Base-by-base conservation (phyloP, 768 basidiomycete genomes). In the Psilocybe sp. region DNA sequence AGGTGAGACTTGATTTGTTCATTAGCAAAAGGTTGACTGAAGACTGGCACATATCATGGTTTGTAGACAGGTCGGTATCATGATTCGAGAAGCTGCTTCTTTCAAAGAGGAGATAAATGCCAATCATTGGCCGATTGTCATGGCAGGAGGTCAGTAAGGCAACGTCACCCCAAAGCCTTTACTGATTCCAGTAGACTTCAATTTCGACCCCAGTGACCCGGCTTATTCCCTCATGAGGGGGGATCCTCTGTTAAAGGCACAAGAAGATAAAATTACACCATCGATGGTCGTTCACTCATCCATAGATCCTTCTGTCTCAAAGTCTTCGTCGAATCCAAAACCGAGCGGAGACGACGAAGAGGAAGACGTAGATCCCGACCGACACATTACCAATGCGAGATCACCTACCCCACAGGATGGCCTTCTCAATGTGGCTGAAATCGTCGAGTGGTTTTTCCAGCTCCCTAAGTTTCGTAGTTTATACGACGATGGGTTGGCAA, bases 191-290 rank as follows among this genome's bases (percentile, higher is more conserved):
- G 6, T 47, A 95, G 95, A 98, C 66, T 93, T 97, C 70, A 98
- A 98, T 65, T 90, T 91, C 47, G 67, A 82, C 12, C 96, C 96
- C 0, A 77, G 76, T 53, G 93, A 95, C 61, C 74, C 90, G 4
- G 81, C 82, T 0, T 98, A 98, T 65, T 80, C 89, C 12, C 77
- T 98, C 28, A 63, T 94, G 13, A 76, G 84, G 5, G 81, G 83
- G 13, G 75, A 84, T 46, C 62, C 74, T 4, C 64, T 95, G n/a
- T 70, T 79, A 1, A 53, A 70, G 0, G 68, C 66, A 13, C 88
- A 94, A 50, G 64, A 74, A 58, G 68, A 77, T 34, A 60, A 62
- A 15, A 71, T 96, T 10, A 60, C 69, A 2, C 58, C 66, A 4
- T 95, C 92, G 3, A 81, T 85, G 37, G 85, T 92, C 41, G 81